Percentiles rank a stretch among this genome's conserved stretches.
phyloP scores from a whole-genome alignment of 169 alveolate genomes.

The Plasmodium coatneyi region DNA sequence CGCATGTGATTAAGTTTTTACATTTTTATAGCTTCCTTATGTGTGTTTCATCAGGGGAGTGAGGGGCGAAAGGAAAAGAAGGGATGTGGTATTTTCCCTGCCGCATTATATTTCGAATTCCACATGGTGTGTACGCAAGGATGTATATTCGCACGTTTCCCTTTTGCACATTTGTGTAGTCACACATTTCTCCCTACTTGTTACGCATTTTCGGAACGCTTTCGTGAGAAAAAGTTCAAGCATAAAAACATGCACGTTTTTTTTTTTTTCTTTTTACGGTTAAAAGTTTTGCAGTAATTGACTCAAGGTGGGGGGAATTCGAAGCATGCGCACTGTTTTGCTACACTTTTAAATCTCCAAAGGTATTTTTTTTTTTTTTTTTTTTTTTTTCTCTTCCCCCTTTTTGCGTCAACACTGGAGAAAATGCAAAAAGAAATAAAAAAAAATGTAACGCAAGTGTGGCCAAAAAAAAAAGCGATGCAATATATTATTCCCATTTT shows the following conservation, averaged over 20 bases:
- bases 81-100: neutral
- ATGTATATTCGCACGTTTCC: neutral
- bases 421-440: neutral
- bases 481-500: neutral
- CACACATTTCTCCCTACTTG: neutral
- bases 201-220: neutral
- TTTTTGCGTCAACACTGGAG: neutral
- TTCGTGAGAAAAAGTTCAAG: neutral
- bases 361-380: neutral
- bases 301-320: neutral
- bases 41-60: neutral
- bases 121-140: neutral
- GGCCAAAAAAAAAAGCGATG: neutral
- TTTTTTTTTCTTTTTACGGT: neutral
- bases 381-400: neutral
- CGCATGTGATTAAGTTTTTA: neutral
- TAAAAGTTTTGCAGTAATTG: neutral
- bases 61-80: neutral
- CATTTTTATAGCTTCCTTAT: neutral
- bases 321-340: neutral
- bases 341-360: neutral
- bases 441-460: neutral
- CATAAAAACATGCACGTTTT: neutral
- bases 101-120: neutral
- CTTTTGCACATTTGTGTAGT: neutral